phyloP scores from a whole-genome alignment of 192 early-diverging fungal species.

The Rhizophagus prolifer region DNA sequence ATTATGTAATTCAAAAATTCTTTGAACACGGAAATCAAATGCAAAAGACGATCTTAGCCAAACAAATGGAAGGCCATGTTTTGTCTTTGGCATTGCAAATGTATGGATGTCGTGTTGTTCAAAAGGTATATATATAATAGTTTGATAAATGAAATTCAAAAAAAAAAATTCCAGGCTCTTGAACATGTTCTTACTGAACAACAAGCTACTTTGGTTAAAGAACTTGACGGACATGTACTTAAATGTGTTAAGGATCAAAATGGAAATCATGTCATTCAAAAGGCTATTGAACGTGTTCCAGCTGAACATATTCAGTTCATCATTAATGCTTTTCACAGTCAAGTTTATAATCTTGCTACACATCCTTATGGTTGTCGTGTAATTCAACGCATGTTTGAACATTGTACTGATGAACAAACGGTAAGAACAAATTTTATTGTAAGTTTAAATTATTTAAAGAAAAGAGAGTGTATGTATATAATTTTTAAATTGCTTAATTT shows the following conservation, averaged over 20 bases:
- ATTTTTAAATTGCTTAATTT: background rate
- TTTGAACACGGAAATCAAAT: constrained; percentile 96
- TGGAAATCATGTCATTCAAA: constrained; percentile 99
- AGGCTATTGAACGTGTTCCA: constrained; percentile 96
- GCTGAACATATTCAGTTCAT: constrained; percentile 94
- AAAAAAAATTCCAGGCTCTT: constrained; percentile 60
- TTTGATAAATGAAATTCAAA: background rate
- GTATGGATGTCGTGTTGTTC: constrained; percentile 99
- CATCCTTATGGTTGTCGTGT: constrained; percentile 99
- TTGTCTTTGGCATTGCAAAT: constrained; percentile 93
- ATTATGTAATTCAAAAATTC: constrained; percentile 99
- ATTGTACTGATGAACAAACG: constrained; percentile 88
- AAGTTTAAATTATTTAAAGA: background rate
- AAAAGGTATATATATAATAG: constrained; percentile 65
- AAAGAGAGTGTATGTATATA: no score
- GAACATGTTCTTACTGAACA: constrained; percentile 91
- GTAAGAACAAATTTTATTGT: constrained; percentile 36
- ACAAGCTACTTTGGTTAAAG: constrained; percentile 86
- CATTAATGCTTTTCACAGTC: constrained; percentile 95
- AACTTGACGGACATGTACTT: constrained; percentile 93
- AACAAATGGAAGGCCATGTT: constrained; percentile 96
- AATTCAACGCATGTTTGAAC: constrained; percentile 99
- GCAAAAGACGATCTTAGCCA: constrained; percentile 90
- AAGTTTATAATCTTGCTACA: constrained; percentile 93
- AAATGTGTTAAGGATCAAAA: constrained; percentile 99